phyloP scores from a whole-genome alignment of 495 filamentous ascomycete genomes.

The Bryoglossum gracile region DNA sequence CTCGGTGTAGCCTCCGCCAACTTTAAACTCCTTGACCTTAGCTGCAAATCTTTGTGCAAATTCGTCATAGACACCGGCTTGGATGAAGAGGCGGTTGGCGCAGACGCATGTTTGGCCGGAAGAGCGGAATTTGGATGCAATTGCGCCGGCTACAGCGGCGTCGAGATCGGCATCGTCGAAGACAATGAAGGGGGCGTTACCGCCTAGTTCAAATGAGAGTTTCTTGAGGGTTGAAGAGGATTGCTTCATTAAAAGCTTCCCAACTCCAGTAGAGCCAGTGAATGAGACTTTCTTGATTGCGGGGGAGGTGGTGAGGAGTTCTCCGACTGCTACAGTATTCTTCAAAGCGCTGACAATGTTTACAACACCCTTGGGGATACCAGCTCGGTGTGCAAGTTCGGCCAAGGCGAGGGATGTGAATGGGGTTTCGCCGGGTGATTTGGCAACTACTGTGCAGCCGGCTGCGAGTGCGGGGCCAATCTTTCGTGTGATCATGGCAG shows the following conservation, averaged over 20 bases:
- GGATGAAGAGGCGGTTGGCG: conserved; percentile 80
- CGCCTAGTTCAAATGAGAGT: conserved; percentile 78
- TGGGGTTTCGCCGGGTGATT: conserved; percentile 80
- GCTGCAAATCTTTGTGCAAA: conserved; percentile 64
- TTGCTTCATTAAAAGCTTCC: conserved; percentile 82
- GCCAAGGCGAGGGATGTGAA: conserved; percentile 77
- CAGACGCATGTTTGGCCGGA: conserved; percentile 90
- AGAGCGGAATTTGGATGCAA: conserved; percentile 76
- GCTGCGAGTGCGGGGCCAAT: conserved; percentile 77
- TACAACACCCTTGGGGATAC: conserved; percentile 77
- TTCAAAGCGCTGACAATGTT: conserved; percentile 68
- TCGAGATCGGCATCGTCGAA: conserved; percentile 87
- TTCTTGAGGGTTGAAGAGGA: conserved; percentile 76
- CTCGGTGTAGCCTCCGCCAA: conserved; percentile 67
- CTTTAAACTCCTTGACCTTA: conserved; percentile 68
- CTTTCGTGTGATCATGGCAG: conserved; percentile 89
- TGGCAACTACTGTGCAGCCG: conserved; percentile 78
- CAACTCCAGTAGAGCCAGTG: conserved; percentile 82
- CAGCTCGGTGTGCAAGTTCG: conserved; percentile 73
- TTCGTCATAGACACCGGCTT: conserved; percentile 69
- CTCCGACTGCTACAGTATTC: conserved; percentile 68
- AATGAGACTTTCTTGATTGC: conserved; percentile 81
- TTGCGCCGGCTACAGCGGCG: conserved; percentile 64
- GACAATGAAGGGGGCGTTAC: conserved; percentile 89
- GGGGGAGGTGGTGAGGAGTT: conserved; percentile 61